Evolutionary conservation across 169 alveolate species (phyloP).

Genomic region (Plasmodium gaboni): DNA sequence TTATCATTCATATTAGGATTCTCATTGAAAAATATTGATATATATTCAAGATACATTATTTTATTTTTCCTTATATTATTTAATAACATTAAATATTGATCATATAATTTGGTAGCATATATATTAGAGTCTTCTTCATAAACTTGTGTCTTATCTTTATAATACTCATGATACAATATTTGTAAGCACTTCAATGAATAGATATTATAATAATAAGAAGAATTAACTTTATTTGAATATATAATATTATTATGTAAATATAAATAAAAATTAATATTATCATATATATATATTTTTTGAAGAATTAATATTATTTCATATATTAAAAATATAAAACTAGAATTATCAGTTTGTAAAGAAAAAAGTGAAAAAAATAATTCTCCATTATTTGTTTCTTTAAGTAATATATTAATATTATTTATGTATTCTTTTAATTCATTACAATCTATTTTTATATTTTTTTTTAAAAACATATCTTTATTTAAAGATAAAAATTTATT

Average conservation of each 20-base stretch:
- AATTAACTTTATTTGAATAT: constrained; percentile 33
- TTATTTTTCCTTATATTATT: constrained; percentile 25
- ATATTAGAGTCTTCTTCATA: constrained; percentile 11
- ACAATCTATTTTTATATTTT: constrained; percentile 47
- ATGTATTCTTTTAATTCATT: constrained; percentile 47
- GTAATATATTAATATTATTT: constrained; percentile 28
- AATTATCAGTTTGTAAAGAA: constrained; percentile 13
- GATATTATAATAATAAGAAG: constrained; percentile 43
- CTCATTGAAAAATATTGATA: constrained; percentile 37
- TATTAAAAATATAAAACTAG: constrained; percentile 12
- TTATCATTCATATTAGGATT: not conserved
- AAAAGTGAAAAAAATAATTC: constrained; percentile 24
- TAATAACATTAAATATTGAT: constrained; percentile 11
- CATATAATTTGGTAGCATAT: constrained; percentile 14
- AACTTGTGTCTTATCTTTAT: constrained; percentile 4
- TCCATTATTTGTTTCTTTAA: constrained; percentile 37
- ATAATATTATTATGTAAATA: constrained; percentile 31
- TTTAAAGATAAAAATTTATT: constrained; percentile 44
- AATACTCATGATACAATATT: constrained; percentile 30
- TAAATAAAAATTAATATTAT: constrained; percentile 55
- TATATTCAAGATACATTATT: constrained; percentile 15
- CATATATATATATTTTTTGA: constrained; percentile 57
- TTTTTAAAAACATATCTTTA: constrained; percentile 63
- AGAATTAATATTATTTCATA: constrained; percentile 50
- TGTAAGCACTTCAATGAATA: constrained; percentile 41